Percentiles rank a stretch among this genome's conserved stretches.
These are phyloP conservation scores for Lathyrus aphaca DNA, from an alignment of 306 rosid species.

Conservation along the genomic window DNA sequence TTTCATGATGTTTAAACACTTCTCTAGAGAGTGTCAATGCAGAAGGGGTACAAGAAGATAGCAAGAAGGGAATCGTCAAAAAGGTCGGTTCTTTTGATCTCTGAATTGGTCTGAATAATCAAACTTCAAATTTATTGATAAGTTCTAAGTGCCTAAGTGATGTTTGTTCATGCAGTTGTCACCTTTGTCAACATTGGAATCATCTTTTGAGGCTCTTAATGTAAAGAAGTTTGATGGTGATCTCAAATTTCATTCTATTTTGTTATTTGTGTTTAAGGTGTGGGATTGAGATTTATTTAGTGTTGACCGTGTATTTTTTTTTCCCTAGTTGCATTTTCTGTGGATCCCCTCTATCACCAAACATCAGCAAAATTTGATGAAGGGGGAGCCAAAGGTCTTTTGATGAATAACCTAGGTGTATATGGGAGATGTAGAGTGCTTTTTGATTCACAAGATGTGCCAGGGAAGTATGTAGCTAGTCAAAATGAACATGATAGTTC, in stretches of 20 bases:
- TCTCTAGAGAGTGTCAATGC: constrained; percentile 45
- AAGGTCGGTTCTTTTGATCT: constrained; percentile 57
- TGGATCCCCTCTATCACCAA: constrained; percentile 95
- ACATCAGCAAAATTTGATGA: constrained; percentile 91
- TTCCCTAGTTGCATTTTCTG: constrained; percentile 76
- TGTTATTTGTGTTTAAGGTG: constrained; percentile 32
- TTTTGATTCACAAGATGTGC: constrained; percentile 85
- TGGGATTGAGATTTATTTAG: constrained; percentile 25
- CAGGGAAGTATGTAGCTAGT: constrained; percentile 58
- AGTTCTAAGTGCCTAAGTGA: constrained; percentile 34
- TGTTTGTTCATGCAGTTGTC: constrained; percentile 67
- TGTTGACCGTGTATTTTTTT: constrained; percentile 36
- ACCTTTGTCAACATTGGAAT: constrained; percentile 82
- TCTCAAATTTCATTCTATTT: constrained; percentile 37
- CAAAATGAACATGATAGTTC: constrained; percentile 54
- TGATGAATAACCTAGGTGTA: constrained; percentile 88
- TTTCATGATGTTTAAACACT: constrained; percentile 44
- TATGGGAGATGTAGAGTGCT: constrained; percentile 82
- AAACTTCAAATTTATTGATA: constrained; percentile 20
- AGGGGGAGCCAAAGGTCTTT: constrained; percentile 96
- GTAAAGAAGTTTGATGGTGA: constrained; percentile 95
- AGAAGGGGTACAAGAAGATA: constrained; percentile 56
- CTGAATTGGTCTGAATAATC: constrained; percentile 8
- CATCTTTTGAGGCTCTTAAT: constrained; percentile 82
- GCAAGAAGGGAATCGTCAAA: constrained; percentile 55